Conservation (phyloP, 768 basidiomycete genomes). For the Calocybe cyanea region DNA sequence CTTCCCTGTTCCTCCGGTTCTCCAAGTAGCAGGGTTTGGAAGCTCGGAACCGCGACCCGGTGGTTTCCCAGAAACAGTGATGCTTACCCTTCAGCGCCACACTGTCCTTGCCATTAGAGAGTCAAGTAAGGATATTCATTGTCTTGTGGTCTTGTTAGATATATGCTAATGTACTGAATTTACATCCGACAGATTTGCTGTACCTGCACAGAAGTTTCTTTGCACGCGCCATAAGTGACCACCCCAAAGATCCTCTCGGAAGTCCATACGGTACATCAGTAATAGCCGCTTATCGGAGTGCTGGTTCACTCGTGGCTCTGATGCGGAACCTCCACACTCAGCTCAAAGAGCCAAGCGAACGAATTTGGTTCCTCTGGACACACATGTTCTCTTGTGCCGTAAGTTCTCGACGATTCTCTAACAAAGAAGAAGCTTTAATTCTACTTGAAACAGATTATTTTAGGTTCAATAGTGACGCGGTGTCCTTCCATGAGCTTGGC, state of each 20-base stretch:
- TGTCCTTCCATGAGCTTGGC: constrained; percentile 79
- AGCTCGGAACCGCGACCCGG: constrained; percentile 44
- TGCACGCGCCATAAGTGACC: constrained; percentile 67
- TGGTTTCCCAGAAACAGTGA: constrained; percentile 44
- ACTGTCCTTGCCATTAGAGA: constrained; percentile 67
- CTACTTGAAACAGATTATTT: constrained; percentile 46
- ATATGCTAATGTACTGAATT: constrained; percentile 1
- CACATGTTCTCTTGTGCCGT: constrained; percentile 68
- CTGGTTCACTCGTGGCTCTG: constrained; percentile 65
- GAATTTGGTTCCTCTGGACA: constrained; percentile 63
- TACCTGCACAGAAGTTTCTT: constrained; percentile 75
- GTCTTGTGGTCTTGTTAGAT: no score
- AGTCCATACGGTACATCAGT: constrained; percentile 72
- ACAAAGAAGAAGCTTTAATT: constrained; percentile 1
- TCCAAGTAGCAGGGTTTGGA: constrained; percentile 69
- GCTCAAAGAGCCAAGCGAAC: constrained; percentile 56
- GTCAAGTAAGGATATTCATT: constrained; percentile 47
- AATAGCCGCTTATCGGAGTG: constrained; percentile 70
- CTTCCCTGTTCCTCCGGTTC: constrained; percentile 60
- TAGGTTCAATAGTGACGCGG: constrained; percentile 73
- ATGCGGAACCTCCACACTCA: constrained; percentile 68
- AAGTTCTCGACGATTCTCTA: constrained; percentile 22
- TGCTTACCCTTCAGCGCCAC: constrained; percentile 60
- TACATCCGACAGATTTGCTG: constrained; percentile 47
- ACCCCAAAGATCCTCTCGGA: constrained; percentile 69